Percentiles rank a stretch among this genome's conserved stretches.
These are phyloP conservation scores for Actinomortierella wolfii DNA, from an alignment of 371 early-diverging fungal species.

Conservation along the genomic window DNA sequence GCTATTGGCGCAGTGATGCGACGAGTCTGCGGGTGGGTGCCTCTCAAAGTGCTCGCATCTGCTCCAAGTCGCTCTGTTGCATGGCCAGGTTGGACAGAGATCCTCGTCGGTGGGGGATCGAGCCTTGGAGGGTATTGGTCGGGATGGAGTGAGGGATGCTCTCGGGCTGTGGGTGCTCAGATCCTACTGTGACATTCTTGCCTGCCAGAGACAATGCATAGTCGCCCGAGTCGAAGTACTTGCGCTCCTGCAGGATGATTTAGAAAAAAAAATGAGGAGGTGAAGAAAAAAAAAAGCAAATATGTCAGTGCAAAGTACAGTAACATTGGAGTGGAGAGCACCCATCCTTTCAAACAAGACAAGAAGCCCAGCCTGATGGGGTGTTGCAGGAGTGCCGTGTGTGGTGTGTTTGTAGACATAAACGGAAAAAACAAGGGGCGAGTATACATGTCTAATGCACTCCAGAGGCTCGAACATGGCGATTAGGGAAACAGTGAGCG, in stretches of 20 bases:
- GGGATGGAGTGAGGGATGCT: slow-evolving; percentile 90
- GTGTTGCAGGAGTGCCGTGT: no score
- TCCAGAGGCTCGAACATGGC: no score
- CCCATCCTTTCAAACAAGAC: no score
- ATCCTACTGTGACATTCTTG: slow-evolving; percentile 79
- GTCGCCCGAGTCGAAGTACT: slow-evolving; percentile 98
- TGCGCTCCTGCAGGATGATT: slow-evolving; percentile 67
- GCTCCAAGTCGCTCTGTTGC: slow-evolving; percentile 24
- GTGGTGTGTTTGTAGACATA: no score
- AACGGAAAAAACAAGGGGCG: no score
- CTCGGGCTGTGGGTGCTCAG: slow-evolving; percentile 91
- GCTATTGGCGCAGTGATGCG: no score
- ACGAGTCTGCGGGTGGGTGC: background rate
- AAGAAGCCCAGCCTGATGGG: no score
- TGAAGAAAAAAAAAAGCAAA: background rate
- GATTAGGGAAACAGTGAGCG: no score
- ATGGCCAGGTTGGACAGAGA: slow-evolving; percentile 32
- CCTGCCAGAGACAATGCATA: slow-evolving; percentile 96
- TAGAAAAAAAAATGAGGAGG: slow-evolving; percentile 3
- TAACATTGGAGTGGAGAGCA: no score
- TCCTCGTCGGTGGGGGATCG: slow-evolving; percentile 36
- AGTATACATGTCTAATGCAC: no score
- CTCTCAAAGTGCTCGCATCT: slow-evolving; percentile 26
- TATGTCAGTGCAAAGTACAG: no score
- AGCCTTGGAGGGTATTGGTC: slow-evolving; percentile 42